phyloP scores from a whole-genome alignment of 2,329 filamentous ascomycete species.

The Aspergillus tubingensis region DNA sequence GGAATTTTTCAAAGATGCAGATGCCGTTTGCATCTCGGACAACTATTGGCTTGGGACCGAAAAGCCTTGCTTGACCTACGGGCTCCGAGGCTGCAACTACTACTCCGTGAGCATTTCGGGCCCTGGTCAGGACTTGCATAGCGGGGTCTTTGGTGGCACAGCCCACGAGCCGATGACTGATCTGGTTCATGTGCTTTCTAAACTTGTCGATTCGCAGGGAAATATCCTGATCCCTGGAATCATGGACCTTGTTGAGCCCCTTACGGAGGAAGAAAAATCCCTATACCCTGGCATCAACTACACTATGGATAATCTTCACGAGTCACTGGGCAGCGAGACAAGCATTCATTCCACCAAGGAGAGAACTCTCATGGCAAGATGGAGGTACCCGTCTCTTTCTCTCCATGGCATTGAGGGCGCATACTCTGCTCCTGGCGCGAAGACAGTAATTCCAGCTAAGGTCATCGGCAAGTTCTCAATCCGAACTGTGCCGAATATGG shows the following conservation, averaged over 20 bases:
- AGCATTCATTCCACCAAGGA: conserved; percentile 88
- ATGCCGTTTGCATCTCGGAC: conserved; percentile 97
- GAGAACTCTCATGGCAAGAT: conserved; percentile 88
- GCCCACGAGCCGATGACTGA: conserved; percentile 99
- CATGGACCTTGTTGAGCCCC: conserved; percentile 84
- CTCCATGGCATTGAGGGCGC: conserved; percentile 94
- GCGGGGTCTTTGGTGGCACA: conserved; percentile 93
- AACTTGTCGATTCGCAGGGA: conserved; percentile 83
- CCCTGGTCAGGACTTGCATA: conserved; percentile 91
- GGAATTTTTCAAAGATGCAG: conserved; percentile 91
- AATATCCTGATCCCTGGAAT: conserved; percentile 95
- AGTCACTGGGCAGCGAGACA: conserved; percentile 86
- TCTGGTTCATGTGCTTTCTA: conserved; percentile 76
- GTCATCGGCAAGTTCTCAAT: conserved; percentile 98
- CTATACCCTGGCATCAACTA: conserved; percentile 92
- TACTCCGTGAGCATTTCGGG: conserved; percentile 90
- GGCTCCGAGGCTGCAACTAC: conserved; percentile 96
- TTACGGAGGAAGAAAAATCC: conserved; percentile 80
- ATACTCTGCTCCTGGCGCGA: conserved; percentile 88
- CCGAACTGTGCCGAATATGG: conserved; percentile 96
- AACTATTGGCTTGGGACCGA: conserved; percentile 99
- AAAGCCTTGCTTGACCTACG: conserved; percentile 97
- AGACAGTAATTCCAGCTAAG: conserved; percentile 98
- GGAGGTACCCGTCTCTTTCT: conserved; percentile 91
- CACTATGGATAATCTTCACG: conserved; percentile 92